These are phyloP conservation scores for Exobasidium rhododendri DNA, from an alignment of 1,284 basidiomycete genomes.

Conservation along the genomic window DNA sequence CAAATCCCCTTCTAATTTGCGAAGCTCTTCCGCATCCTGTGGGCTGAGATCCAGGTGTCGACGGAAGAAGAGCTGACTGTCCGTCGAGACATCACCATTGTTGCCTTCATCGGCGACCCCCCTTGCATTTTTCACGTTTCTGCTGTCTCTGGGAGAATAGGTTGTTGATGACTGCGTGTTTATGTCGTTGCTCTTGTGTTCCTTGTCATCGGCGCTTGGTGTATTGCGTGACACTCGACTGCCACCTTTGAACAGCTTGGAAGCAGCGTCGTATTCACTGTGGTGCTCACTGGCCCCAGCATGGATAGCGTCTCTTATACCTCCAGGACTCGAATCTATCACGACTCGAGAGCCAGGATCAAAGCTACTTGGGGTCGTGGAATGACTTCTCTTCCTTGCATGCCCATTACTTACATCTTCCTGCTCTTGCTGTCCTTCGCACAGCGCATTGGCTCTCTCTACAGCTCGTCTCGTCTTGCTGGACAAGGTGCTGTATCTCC, in stretches of 20 bases:
- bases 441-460: slow-evolving; percentile 1
- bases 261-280: slow-evolving; percentile 32
- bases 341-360: slow-evolving; percentile 25
- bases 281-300: slow-evolving; percentile 42
- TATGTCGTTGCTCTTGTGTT: slow-evolving; percentile 14
- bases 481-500: slow-evolving; percentile 22
- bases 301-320: slow-evolving; percentile 39
- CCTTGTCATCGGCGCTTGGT: slow-evolving; percentile 18
- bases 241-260: slow-evolving; percentile 23
- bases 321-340: slow-evolving; percentile 30
- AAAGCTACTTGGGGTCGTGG: background rate
- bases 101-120: background rate
- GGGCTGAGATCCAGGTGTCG: slow-evolving; percentile 17
- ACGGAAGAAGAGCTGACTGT: slow-evolving; percentile 15
- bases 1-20: slow-evolving; percentile 16
- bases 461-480: slow-evolving; percentile 21
- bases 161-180: background rate
- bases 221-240: slow-evolving; percentile 15
- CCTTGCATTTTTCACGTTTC: background rate
- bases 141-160: background rate
- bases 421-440: slow-evolving; percentile 12
- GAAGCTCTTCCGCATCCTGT: slow-evolving; percentile 14
- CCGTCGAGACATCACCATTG: slow-evolving; percentile 11
- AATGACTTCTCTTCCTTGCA: slow-evolving; percentile 19
- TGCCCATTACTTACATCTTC: slow-evolving; percentile 17